Percentiles rank a stretch among this genome's conserved stretches.
phyloP scores from a whole-genome alignment of 768 basidiomycete genomes.

The Podaxis pistillaris region DNA sequence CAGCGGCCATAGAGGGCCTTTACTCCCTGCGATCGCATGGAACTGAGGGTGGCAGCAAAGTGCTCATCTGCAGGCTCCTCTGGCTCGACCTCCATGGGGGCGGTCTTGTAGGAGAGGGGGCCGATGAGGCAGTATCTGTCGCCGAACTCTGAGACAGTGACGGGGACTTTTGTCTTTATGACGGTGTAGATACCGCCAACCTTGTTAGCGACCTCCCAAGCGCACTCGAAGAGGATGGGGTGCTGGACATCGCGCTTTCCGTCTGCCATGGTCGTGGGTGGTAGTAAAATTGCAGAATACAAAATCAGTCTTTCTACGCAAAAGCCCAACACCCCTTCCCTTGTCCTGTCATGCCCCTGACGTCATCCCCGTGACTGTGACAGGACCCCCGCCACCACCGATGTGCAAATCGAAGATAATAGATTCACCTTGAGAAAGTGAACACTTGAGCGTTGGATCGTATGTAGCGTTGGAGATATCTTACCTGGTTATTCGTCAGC shows the following conservation, averaged over 20 bases:
- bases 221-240: constrained; percentile 88
- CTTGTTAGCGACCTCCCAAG: constrained; percentile 99
- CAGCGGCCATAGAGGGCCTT: constrained; percentile 95
- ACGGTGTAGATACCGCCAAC: constrained; percentile 99
- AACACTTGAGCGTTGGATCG: background rate
- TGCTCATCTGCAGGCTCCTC: constrained; percentile 84
- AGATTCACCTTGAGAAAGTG: constrained; percentile 35
- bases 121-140: constrained; percentile 96
- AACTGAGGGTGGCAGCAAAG: constrained; percentile 70
- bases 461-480: background rate
- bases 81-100: constrained; percentile 98
- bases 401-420: constrained; percentile 36
- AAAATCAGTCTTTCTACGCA: constrained; percentile 22
- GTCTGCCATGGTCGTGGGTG: constrained; percentile 30
- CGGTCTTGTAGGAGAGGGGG: constrained; percentile 97
- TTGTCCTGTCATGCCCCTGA: constrained; percentile 18
- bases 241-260: constrained; percentile 71
- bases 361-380: constrained; percentile 23
- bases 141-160: constrained; percentile 95
- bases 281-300: constrained; percentile 17
- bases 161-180: constrained; percentile 98
- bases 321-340: constrained; percentile 16
- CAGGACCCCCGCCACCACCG: constrained; percentile 24
- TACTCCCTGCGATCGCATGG: constrained; percentile 87
- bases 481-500: constrained; percentile 82